Percentiles rank a stretch among this genome's conserved stretches.
These are phyloP conservation scores for Pythium diclinum DNA, from an alignment of 352 stramenopile species.

Conservation along the genomic window DNA sequence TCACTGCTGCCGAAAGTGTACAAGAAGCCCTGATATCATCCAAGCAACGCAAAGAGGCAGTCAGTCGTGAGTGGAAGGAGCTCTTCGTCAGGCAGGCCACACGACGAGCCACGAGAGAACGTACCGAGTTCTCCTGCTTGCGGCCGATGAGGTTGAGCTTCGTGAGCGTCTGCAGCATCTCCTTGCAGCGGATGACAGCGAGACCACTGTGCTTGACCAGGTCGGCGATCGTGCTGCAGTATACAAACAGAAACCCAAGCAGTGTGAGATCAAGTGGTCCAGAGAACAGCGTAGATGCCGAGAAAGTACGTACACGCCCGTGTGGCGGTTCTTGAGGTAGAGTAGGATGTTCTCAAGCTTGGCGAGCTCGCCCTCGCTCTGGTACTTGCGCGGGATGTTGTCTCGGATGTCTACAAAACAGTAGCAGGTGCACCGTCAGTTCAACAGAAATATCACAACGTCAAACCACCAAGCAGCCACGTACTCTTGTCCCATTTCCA, in stretches of 20 bases:
- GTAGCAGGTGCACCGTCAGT: background rate
- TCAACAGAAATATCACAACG: background rate
- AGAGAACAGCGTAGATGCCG: background rate
- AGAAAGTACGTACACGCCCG: slow-evolving; percentile 56
- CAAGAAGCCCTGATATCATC: slow-evolving; percentile 50
- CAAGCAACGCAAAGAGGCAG: background rate
- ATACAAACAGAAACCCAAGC: background rate
- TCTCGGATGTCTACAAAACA: slow-evolving; percentile 52
- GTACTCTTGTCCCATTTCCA: slow-evolving; percentile 83
- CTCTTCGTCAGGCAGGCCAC: background rate
- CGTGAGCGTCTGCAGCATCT: slow-evolving; percentile 86
- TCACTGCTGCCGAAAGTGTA: slow-evolving; percentile 51
- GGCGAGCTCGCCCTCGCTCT: slow-evolving; percentile 68
- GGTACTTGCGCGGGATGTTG: slow-evolving; percentile 84
- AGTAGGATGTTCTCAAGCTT: slow-evolving; percentile 86
- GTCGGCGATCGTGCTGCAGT: slow-evolving; percentile 72
- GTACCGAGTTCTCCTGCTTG: slow-evolving; percentile 69
- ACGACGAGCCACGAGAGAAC: background rate
- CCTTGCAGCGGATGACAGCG: slow-evolving; percentile 82
- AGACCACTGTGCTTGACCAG: slow-evolving; percentile 77
- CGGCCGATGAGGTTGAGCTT: slow-evolving; percentile 78
- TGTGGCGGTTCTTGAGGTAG: slow-evolving; percentile 80
- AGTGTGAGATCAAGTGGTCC: background rate
- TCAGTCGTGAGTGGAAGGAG: background rate
- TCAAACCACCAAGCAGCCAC: slow-evolving; percentile 12